Evolutionary conservation across 768 basidiomycete species (phyloP).

Genomic region (Tricholoma bakamatsutake): DNA sequence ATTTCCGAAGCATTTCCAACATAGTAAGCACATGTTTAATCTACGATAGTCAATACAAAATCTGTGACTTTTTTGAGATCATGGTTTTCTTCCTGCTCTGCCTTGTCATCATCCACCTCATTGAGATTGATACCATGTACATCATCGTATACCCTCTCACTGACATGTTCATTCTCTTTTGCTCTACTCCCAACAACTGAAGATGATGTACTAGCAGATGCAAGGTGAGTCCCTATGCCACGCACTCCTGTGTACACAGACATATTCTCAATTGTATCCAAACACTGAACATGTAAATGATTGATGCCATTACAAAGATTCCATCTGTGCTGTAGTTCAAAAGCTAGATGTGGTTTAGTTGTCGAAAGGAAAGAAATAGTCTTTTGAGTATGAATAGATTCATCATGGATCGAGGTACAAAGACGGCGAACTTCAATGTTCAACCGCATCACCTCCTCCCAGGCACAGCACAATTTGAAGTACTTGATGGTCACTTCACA

Average conservation of each 20-base stretch:
- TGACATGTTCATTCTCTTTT: no score
- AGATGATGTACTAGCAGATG: no score
- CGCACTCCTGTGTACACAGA: no score
- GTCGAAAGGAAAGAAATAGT: neutral
- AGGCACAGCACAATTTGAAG: conserved; percentile 10
- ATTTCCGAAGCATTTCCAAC: neutral
- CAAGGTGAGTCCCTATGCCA: no score
- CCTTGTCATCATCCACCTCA: no score
- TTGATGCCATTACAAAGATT: conserved; percentile 1
- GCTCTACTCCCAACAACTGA: no score
- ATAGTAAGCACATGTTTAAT: neutral
- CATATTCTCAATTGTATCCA: no score
- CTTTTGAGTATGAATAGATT: neutral
- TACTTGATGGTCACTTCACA: neutral
- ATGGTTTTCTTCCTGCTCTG: neutral
- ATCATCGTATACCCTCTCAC: no score
- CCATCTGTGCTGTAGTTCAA: conserved; percentile 5
- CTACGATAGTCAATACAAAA: conserved; percentile 1
- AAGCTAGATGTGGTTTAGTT: conserved; percentile 1
- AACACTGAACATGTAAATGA: no score
- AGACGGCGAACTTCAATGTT: conserved; percentile 11
- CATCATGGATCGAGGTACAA: neutral
- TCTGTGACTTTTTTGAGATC: conserved; percentile 2
- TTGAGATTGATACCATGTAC: no score
- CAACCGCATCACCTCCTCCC: conserved; percentile 15